Evolutionary conservation across 148 eudicot species (phyloP), one percentile per base, ranked within the genome.

Genomic region (Diospyros lotus): DNA sequence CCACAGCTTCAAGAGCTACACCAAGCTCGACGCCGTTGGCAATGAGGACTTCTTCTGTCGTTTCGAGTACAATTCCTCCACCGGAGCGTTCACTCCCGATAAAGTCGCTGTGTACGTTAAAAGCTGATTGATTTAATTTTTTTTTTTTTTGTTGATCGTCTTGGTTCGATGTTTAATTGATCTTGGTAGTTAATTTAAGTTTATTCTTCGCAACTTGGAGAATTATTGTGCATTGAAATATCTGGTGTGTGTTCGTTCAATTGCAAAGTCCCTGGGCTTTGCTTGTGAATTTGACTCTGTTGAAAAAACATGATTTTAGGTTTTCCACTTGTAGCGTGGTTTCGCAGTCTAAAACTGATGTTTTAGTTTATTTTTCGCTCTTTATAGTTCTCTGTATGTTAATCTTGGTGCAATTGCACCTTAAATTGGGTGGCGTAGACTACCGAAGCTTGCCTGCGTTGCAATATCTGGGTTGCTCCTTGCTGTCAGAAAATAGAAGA

Each of bases 1-100:
- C 7, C 88, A 89, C 72, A 84, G 71, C 39, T 89, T 89, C 73
- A 87, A 87, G 82, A 80, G 70, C 77, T 89, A 89, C 65, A 84
- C 88, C 9, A 87, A 87, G 77, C 89, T 89, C 51, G 89, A 89
- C 54, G 82, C 88, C 8, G 90, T 89, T 52, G 93, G 93, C 40
- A 84, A 87, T 76, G 89, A 90, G 41, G 94, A 90, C 41, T 90
- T 77, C 81, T 90, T 90, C 80, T 90, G 89, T 78, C 89, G 94
- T 65, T 90, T 90, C 39, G 91, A 87, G 80, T 89, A 89, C 66
- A 86, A 84, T 73, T 87, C 91, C 15, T 14, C 85, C 5, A 82
- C 89, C 3, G 93, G 93, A 9, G 85, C 88, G 6, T 90, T 90
- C 68, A 83, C 80, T 62, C 91, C 94, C 1, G 91, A 90, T 73